A percentile compares a stretch with the other conserved stretches of the same genome.
These are phyloP conservation scores for Clavispora asparagi DNA, from an alignment of 805 yeast genomes.

Conservation along the genomic window DNA sequence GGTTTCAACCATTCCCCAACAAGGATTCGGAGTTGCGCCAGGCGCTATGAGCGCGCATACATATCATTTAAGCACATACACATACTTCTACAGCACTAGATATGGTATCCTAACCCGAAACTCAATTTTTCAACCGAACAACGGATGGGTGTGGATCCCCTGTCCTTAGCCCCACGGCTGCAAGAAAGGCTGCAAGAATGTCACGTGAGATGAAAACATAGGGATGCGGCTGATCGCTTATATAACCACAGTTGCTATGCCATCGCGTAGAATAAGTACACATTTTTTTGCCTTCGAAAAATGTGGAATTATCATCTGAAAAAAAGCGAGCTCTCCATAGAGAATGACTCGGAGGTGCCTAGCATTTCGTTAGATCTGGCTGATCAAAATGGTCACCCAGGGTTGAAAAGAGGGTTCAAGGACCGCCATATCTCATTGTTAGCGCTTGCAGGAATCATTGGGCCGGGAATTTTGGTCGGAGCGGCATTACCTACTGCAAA, in stretches of 20 bases:
- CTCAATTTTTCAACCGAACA: too few species aligned
- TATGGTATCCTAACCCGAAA: too few species aligned
- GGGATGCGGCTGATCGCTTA: background rate
- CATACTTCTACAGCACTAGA: too few species aligned
- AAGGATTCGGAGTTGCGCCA: too few species aligned
- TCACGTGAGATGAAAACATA: background rate
- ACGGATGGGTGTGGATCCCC: too few species aligned
- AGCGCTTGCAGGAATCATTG: slow-evolving; percentile 55
- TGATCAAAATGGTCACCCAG: slow-evolving; percentile 6
- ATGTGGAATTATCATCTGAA: background rate
- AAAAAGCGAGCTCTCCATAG: background rate
- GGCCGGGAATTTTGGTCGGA: slow-evolving; percentile 55
- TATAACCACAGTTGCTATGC: background rate
- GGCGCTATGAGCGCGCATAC: too few species aligned
- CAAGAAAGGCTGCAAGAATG: too few species aligned
- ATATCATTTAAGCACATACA: too few species aligned
- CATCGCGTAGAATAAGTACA: too few species aligned
- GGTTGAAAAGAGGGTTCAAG: slow-evolving; percentile 43
- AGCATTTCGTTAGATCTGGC: background rate
- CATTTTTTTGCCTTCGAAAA: background rate
- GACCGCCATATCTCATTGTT: slow-evolving; percentile 48
- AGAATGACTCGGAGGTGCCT: background rate
- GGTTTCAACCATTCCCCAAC: too few species aligned
- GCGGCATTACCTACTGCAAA: slow-evolving; percentile 45
- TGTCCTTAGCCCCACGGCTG: too few species aligned